A percentile compares a stretch with the other conserved stretches of the same genome.
Conservation (phyloP, 495 filamentous ascomycete genomes). For the Aspergillus ellipticus region DNA sequence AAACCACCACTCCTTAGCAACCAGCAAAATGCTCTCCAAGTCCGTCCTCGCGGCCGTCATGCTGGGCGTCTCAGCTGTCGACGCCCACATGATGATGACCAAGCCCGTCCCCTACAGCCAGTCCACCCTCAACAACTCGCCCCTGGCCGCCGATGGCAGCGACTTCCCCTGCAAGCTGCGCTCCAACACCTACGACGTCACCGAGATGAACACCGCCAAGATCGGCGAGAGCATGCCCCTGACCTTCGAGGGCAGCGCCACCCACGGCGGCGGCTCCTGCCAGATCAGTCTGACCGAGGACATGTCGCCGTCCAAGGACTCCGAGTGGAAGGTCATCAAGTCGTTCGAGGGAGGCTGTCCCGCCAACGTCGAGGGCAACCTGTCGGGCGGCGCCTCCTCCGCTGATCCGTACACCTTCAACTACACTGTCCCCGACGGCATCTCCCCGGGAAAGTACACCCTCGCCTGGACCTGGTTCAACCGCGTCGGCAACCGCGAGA, state of each 20-base stretch:
- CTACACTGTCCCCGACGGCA: slow-evolving; percentile 44
- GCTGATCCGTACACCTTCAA: slow-evolving; percentile 30
- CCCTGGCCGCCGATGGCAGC: slow-evolving; percentile 54
- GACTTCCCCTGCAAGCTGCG: slow-evolving; percentile 78
- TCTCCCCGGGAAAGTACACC: slow-evolving; percentile 52
- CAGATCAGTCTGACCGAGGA: slow-evolving; percentile 82
- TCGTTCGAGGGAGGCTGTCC: slow-evolving; percentile 80
- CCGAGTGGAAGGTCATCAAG: slow-evolving; percentile 73
- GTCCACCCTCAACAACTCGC: slow-evolving; percentile 52
- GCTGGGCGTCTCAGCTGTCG: slow-evolving; percentile 46
- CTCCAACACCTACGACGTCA: slow-evolving; percentile 20
- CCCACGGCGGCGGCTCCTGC: slow-evolving; percentile 86
- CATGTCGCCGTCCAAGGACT: slow-evolving; percentile 47
- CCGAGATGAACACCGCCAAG: slow-evolving; percentile 27
- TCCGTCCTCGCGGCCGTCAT: slow-evolving; percentile 33
- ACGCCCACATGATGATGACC: slow-evolving; percentile 69
- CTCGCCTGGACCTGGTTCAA: slow-evolving; percentile 94
- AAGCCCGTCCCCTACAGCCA: slow-evolving; percentile 62
- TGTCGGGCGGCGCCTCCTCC: slow-evolving; percentile 17
- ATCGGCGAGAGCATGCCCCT: slow-evolving; percentile 28
- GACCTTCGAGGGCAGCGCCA: slow-evolving; percentile 49
- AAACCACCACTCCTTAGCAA: slow-evolving; percentile 8
- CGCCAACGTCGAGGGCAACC: slow-evolving; percentile 44
- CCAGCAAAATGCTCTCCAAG: slow-evolving; percentile 44
- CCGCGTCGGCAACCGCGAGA: slow-evolving; percentile 79